Conservation (phyloP, 2,329 filamentous ascomycete genomes). For the Trichoderma atrobrunneum region DNA sequence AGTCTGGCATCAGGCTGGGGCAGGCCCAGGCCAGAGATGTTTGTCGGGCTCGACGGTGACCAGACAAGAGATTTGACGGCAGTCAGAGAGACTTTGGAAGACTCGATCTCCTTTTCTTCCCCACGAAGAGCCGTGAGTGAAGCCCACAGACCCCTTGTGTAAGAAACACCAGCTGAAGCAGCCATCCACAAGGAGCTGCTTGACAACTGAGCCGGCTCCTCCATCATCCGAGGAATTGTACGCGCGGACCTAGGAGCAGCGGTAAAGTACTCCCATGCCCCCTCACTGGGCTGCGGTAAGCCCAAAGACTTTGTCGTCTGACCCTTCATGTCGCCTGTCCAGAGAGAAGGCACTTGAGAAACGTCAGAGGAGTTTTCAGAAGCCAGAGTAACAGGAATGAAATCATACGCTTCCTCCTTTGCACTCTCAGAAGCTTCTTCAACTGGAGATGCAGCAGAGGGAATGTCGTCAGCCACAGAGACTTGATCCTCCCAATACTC, state of each 20-base stretch:
- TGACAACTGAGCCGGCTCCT: neutral
- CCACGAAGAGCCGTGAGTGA: neutral
- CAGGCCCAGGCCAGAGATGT: neutral
- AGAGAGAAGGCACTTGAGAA: neutral
- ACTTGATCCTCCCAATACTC: slow-evolving; percentile 14
- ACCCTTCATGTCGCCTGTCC: neutral
- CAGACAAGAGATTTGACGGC: neutral
- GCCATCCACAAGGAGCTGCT: neutral
- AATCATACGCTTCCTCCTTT: slow-evolving; percentile 1
- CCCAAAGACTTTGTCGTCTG: slow-evolving; percentile 19
- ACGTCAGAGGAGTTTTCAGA: neutral
- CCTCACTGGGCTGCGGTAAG: slow-evolving; percentile 36
- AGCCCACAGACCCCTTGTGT: neutral
- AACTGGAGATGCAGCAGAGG: neutral
- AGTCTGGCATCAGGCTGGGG: neutral
- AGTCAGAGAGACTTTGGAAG: neutral
- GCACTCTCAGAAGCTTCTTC: neutral
- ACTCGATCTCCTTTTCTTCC: neutral
- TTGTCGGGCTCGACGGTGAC: neutral
- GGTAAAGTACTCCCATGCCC: slow-evolving; percentile 36
- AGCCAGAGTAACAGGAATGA: neutral
- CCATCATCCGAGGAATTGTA: slow-evolving; percentile 12
- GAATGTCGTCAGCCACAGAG: neutral
- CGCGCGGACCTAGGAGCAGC: slow-evolving; percentile 10
- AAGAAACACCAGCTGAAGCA: neutral